Evolutionary conservation across 1,284 basidiomycete genomes (phyloP).

Genomic region (Ustilago trichophora): DNA sequence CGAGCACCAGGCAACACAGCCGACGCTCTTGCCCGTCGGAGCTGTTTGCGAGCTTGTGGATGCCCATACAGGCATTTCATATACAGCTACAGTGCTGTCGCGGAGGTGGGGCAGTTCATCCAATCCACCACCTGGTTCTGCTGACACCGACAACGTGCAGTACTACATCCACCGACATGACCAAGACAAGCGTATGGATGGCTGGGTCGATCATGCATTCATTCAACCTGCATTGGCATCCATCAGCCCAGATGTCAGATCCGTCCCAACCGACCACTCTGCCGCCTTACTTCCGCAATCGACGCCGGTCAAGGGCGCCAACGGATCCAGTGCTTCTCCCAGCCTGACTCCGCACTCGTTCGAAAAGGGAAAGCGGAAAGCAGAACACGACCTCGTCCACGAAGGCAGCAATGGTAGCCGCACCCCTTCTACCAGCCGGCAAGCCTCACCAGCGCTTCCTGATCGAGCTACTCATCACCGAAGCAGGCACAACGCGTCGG

Average conservation of each 20-base stretch:
- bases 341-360: background rate
- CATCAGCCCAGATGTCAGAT: too few species aligned
- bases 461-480: constrained; percentile 13
- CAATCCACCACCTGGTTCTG: constrained; percentile 10
- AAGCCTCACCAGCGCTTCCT: constrained; percentile 20
- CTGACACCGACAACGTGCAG: constrained; percentile 17
- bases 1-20: constrained; percentile 8
- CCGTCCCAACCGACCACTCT: background rate
- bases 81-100: constrained; percentile 21
- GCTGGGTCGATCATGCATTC: constrained; percentile 32
- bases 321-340: constrained; percentile 4
- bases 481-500: constrained; percentile 6
- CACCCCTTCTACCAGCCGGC: constrained; percentile 34
- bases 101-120: constrained; percentile 29
- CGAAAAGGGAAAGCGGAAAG: constrained; percentile 37
- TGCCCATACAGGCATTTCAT: constrained; percentile 3
- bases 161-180: constrained; percentile 45
- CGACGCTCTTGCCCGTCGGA: constrained; percentile 31
- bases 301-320: constrained; percentile 1
- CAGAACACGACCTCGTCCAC: constrained; percentile 18
- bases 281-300: background rate
- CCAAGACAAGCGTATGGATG: constrained; percentile 46
- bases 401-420: constrained; percentile 23
- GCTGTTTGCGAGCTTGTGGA: constrained; percentile 31
- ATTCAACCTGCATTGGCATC: constrained; percentile 11